Evolutionary conservation across 768 basidiomycete species (phyloP), one percentile per base, ranked within the genome.

Genomic region (Russula sp.): DNA sequence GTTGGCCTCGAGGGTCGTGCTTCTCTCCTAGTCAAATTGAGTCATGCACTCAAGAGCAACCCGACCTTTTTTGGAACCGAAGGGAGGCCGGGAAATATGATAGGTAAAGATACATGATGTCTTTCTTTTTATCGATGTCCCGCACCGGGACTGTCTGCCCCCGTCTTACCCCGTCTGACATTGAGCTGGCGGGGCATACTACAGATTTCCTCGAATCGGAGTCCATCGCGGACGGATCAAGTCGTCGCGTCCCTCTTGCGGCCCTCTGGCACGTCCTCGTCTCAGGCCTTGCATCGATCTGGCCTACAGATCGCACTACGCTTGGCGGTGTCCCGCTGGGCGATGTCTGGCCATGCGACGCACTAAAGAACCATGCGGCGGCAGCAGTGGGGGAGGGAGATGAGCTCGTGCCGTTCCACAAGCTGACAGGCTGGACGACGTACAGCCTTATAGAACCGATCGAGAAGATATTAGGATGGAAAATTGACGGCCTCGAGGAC

Each of bases 341-440:
- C 24, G 96, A 98, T 72, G 94, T 94, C 52, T 98, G 96, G 96
- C 89, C 88, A 0, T 95, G 92, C 68, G 76, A 82, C 5, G 81
- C 82, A 0, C 78, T 87, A 66, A 71, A 70, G 52, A 62, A 51
- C 40, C 57, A 71, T 9, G 63, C 69, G 3, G 22, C 46, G 46
- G 11, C 20, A 9, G 44, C 44, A n/a, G 51, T 65, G 13, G 63
- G 59, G 26, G 84, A 85, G 69, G 87, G 85, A 53, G 87, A 87
- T 58, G 81, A 86, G 58, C 79, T 92, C 34, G 92, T 98, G 8
- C 90, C 94, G 0, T 98, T 98, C 80, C 96, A 98, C 78, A 98
- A 99, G 74, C 81, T 99, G 54, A 93, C 92, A 0, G 89, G 90
- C 65, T 99, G 96, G 96, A 80, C 92, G 61, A 89, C 94, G 9